Evolutionary conservation across 2,329 filamentous ascomycete species (phyloP).

Genomic region (Fusarium lateritium): DNA sequence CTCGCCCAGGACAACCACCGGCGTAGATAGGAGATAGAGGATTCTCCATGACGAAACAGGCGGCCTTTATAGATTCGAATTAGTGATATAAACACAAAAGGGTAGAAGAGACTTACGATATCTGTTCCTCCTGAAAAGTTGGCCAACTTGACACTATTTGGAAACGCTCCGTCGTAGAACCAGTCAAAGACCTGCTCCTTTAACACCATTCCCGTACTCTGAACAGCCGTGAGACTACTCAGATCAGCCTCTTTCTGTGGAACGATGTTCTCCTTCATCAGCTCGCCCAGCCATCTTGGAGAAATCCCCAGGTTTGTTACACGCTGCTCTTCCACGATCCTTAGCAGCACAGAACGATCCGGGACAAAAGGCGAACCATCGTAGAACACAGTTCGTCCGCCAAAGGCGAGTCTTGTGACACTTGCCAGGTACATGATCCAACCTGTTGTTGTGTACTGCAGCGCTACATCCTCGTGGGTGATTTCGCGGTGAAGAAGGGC

Average conservation of each 20-base stretch:
- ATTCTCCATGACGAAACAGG: constrained; percentile 76
- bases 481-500: constrained; percentile 64
- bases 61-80: constrained; percentile 56
- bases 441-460: constrained; percentile 77
- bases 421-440: constrained; percentile 90
- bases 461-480: constrained; percentile 56
- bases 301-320: constrained; percentile 83
- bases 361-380: constrained; percentile 87
- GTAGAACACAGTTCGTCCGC: constrained; percentile 78
- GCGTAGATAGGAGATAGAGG: constrained; percentile 76
- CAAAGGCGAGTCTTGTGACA: constrained; percentile 71
- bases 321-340: constrained; percentile 72
- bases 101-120: constrained; percentile 65
- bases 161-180: constrained; percentile 81
- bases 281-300: constrained; percentile 82
- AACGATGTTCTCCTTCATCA: constrained; percentile 74
- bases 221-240: constrained; percentile 72
- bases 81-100: neutral
- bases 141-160: constrained; percentile 73
- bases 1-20: constrained; percentile 66
- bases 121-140: constrained; percentile 87
- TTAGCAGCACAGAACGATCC: constrained; percentile 73
- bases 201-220: constrained; percentile 86
- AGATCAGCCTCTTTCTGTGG: constrained; percentile 76
- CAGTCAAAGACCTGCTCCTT: constrained; percentile 84